These are phyloP conservation scores for Artomyces pyxidatus DNA, from an alignment of 768 basidiomycete species.

Conservation along the genomic window DNA sequence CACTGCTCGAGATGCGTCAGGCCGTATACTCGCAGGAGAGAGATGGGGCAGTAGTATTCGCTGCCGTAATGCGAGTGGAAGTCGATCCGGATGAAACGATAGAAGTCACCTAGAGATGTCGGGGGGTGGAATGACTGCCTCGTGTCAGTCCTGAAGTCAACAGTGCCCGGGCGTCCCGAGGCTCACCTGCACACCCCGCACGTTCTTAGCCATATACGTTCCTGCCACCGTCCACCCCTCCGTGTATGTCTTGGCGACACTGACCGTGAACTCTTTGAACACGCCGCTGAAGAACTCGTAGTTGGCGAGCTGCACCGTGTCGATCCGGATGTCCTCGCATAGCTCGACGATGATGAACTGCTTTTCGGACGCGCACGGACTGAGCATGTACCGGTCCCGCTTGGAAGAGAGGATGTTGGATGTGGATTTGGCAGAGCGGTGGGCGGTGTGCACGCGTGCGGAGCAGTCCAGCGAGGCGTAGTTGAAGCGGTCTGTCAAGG, in stretches of 20 bases:
- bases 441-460: constrained; percentile 81
- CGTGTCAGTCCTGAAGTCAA: background rate
- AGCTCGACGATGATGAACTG: constrained; percentile 92
- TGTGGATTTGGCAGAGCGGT: constrained; percentile 73
- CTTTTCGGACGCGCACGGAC: constrained; percentile 61
- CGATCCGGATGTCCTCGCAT: constrained; percentile 95
- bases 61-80: constrained; percentile 90
- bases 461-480: constrained; percentile 92
- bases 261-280: constrained; percentile 86
- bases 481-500: constrained; percentile 84
- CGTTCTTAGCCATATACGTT: constrained; percentile 80
- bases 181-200: constrained; percentile 83
- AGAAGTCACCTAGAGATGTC: constrained; percentile 70
- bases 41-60: constrained; percentile 95
- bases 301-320: constrained; percentile 92
- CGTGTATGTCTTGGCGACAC: constrained; percentile 44
- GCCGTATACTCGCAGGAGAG: constrained; percentile 87
- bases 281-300: constrained; percentile 98
- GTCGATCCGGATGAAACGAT: constrained; percentile 89
- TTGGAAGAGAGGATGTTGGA: constrained; percentile 81
- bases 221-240: constrained; percentile 57
- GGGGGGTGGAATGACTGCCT: constrained; percentile 71
- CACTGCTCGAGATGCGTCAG: constrained; percentile 94
- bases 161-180: background rate
- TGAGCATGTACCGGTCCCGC: constrained; percentile 94